Percentiles rank a stretch among this genome's conserved stretches.
Evolutionary conservation across 2,329 filamentous ascomycete genomes (phyloP).

Genomic region (Spiromastix sp.): DNA sequence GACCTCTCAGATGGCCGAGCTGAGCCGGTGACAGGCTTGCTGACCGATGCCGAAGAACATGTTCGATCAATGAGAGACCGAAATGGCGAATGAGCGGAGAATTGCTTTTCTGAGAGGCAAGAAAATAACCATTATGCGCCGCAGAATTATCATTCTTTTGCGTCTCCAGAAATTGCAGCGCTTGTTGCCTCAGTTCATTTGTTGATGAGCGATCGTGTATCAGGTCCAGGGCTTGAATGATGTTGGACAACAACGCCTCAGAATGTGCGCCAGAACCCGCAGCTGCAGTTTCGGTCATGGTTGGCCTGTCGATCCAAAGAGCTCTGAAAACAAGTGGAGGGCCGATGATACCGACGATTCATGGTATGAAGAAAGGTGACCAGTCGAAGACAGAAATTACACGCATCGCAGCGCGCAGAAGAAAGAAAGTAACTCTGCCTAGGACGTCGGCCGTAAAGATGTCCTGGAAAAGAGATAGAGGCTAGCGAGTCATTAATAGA

Average conservation of each 20-base stretch:
- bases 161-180: constrained; percentile 74
- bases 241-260: constrained; percentile 29
- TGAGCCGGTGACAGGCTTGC: constrained; percentile 61
- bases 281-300: not conserved
- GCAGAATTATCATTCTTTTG: constrained; percentile 72
- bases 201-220: constrained; percentile 74
- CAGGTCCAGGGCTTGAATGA: constrained; percentile 75
- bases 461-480: no score
- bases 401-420: no score
- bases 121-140: constrained; percentile 70
- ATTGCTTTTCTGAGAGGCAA: constrained; percentile 67
- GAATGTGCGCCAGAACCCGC: not conserved
- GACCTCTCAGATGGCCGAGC: constrained; percentile 56
- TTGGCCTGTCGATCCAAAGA: not conserved
- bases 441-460: no score
- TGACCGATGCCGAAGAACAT: constrained; percentile 80
- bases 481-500: no score
- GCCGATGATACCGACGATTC: no score
- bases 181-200: constrained; percentile 72
- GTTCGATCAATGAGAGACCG: constrained; percentile 81
- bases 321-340: no score
- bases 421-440: no score
- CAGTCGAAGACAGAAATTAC: no score
- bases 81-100: constrained; percentile 83
- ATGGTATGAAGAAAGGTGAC: no score